Conservation (phyloP, 352 stramenopile species). For the Phytopythium chamaehyphon region DNA sequence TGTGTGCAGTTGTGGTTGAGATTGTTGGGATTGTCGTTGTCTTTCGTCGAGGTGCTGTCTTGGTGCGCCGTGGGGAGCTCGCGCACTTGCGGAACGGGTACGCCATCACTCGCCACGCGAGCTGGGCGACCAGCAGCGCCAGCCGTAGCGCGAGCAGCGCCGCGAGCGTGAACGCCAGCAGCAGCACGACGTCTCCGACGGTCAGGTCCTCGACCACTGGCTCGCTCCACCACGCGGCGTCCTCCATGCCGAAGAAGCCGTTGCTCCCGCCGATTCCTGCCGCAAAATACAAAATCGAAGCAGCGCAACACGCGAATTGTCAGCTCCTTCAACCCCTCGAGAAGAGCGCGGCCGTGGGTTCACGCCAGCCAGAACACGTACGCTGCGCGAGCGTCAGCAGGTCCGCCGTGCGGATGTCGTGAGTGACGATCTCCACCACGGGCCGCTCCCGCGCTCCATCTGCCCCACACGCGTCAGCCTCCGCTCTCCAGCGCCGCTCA, state of each 20-base stretch:
- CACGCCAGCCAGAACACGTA: conserved; percentile 11
- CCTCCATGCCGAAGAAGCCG: conserved; percentile 4
- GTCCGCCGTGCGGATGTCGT: conserved; percentile 47
- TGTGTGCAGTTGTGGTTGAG: too few relatives aligned
- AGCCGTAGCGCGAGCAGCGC: conserved; percentile 27
- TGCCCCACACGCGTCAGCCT: conserved; percentile 12
- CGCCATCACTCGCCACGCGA: conserved; percentile 23
- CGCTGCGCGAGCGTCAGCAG: conserved; percentile 48
- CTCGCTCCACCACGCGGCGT: conserved; percentile 32
- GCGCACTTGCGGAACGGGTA: background rate
- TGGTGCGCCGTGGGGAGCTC: background rate
- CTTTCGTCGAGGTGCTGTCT: background rate
- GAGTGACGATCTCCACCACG: conserved; percentile 43
- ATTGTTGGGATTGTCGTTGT: background rate
- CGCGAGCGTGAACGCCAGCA: conserved; percentile 37
- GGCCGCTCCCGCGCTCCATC: conserved; percentile 34
- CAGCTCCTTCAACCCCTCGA: background rate
- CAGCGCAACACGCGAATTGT: background rate
- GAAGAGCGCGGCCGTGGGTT: background rate
- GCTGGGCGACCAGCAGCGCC: conserved; percentile 16
- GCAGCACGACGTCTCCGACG: conserved; percentile 39
- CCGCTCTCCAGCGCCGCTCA: conserved; percentile 3
- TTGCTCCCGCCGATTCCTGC: background rate
- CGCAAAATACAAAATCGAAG: conserved; percentile 5
- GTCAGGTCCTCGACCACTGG: conserved; percentile 29